Conservation (phyloP, 2,329 filamentous ascomycete genomes). For the Calonectria pauciramosa region DNA sequence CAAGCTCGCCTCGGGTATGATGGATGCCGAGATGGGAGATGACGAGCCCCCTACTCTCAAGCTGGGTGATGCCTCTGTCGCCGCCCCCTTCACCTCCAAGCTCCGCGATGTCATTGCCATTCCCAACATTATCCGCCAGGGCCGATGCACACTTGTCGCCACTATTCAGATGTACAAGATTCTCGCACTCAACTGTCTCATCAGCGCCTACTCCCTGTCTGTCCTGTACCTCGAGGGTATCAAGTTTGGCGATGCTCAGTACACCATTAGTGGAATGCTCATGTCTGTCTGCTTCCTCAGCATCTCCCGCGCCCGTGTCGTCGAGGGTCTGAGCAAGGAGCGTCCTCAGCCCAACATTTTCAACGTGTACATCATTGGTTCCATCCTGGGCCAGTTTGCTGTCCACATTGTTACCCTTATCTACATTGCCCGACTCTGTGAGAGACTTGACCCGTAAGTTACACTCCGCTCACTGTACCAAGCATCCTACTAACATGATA, state of each 20-base stretch:
- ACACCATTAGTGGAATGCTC: slow-evolving; percentile 98
- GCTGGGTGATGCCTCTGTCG: slow-evolving; percentile 95
- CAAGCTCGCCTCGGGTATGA: slow-evolving; percentile 86
- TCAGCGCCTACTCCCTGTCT: slow-evolving; percentile 96
- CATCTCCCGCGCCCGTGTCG: slow-evolving; percentile 96
- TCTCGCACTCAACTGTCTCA: slow-evolving; percentile 95
- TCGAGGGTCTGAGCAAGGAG: slow-evolving; percentile 96
- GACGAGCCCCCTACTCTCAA: slow-evolving; percentile 96
- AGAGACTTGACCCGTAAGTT: slow-evolving; percentile 85
- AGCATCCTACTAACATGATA: slow-evolving; percentile 41
- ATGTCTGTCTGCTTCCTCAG: slow-evolving; percentile 99
- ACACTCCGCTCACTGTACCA: not conserved
- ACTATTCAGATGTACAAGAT: slow-evolving; percentile 99
- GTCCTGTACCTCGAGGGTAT: slow-evolving; percentile 98
- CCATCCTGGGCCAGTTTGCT: slow-evolving; percentile 96
- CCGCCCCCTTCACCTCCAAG: slow-evolving; percentile 97
- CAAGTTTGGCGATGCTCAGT: slow-evolving; percentile 98
- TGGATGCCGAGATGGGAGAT: slow-evolving; percentile 90
- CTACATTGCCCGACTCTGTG: slow-evolving; percentile 92
- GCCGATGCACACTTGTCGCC: slow-evolving; percentile 95
- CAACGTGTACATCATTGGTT: slow-evolving; percentile 98
- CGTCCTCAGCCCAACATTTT: slow-evolving; percentile 99
- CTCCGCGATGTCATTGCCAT: slow-evolving; percentile 96
- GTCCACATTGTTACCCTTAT: slow-evolving; percentile 95
- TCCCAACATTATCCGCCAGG: slow-evolving; percentile 98